Evolutionary conservation across 2,329 filamentous ascomycete species (phyloP).

Genomic region (Eurotiales sp.): DNA sequence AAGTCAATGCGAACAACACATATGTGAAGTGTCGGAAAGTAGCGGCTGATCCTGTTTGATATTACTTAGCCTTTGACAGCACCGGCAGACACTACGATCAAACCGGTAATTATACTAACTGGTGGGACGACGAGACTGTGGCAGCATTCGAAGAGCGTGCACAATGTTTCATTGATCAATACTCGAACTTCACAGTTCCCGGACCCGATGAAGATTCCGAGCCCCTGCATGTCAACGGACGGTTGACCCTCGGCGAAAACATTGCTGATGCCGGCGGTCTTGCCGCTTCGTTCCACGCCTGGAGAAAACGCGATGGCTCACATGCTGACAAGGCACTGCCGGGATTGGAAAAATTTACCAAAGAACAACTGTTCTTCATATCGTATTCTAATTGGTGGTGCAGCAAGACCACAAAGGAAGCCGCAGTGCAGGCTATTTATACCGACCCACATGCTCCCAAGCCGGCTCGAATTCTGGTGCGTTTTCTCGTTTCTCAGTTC

Average conservation of each 20-base stretch:
- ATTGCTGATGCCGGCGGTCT: slow-evolving; percentile 69
- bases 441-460: slow-evolving; percentile 64
- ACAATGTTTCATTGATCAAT: slow-evolving; percentile 67
- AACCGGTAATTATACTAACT: slow-evolving; percentile 61
- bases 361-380: slow-evolving; percentile 68
- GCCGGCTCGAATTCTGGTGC: slow-evolving; percentile 53
- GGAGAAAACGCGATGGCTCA: slow-evolving; percentile 56
- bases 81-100: slow-evolving; percentile 63
- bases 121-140: slow-evolving; percentile 63
- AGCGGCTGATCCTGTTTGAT: neutral
- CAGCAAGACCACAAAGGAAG: slow-evolving; percentile 58
- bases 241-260: slow-evolving; percentile 64
- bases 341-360: slow-evolving; percentile 59
- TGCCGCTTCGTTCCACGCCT: slow-evolving; percentile 60
- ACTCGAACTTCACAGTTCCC: slow-evolving; percentile 56
- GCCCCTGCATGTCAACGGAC: slow-evolving; percentile 59
- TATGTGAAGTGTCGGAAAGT: neutral
- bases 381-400: slow-evolving; percentile 65
- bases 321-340: slow-evolving; percentile 55
- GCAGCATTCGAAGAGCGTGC: slow-evolving; percentile 56
- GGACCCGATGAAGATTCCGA: slow-evolving; percentile 50
- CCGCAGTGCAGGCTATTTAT: slow-evolving; percentile 56
- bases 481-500: slow-evolving; percentile 10
- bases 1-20: slow-evolving; percentile 14
- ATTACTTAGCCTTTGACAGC: slow-evolving; percentile 57